Percentiles rank a stretch among this genome's conserved stretches.
Evolutionary conservation across 805 yeast species (phyloP).

Genomic region (Isabelozyma pseudorhagii): DNA sequence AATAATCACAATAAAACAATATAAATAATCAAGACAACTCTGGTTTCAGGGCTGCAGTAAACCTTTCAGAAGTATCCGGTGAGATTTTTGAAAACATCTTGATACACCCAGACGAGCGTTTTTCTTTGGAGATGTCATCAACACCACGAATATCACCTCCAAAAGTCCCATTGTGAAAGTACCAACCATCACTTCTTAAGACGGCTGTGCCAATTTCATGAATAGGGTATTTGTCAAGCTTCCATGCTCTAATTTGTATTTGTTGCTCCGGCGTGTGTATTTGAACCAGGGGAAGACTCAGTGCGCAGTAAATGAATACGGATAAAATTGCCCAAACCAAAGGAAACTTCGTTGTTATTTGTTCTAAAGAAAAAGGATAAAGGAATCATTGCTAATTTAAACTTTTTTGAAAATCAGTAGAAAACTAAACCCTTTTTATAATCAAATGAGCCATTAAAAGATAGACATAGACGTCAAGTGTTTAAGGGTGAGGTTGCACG

Average conservation of each 20-base stretch:
- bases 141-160: background rate
- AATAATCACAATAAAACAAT: too few species aligned
- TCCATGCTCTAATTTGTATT: background rate
- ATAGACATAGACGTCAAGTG: too few species aligned
- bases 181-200: background rate
- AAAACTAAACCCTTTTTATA: background rate
- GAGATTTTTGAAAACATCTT: conserved; percentile 16
- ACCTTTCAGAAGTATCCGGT: conserved; percentile 7
- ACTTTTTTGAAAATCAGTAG: background rate
- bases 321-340: background rate
- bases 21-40: too few species aligned
- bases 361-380: background rate
- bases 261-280: background rate
- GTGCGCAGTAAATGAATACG: background rate
- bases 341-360: background rate
- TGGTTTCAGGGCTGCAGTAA: background rate
- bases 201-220: background rate
- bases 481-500: too few species aligned
- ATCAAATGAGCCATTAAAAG: too few species aligned
- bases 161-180: background rate
- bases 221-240: background rate
- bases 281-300: background rate
- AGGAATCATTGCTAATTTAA: too few species aligned
- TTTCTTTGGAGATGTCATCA: background rate
- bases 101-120: conserved; percentile 14